These are phyloP conservation scores for Sporothrix pseudoabietina DNA, from an alignment of 2,329 filamentous ascomycete genomes.

Conservation along the genomic window DNA sequence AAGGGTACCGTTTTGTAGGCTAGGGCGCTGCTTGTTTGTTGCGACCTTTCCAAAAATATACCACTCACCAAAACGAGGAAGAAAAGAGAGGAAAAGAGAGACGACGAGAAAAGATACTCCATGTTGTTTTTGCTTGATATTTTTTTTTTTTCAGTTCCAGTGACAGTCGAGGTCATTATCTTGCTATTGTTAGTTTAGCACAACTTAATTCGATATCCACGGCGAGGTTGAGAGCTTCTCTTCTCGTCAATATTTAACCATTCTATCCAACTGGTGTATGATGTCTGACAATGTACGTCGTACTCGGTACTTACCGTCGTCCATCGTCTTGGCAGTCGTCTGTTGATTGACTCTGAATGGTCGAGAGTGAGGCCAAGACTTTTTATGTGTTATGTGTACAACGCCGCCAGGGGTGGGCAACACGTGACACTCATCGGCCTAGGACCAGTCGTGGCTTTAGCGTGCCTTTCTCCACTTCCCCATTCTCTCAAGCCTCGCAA, in stretches of 20 bases:
- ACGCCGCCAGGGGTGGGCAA: neutral
- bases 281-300: neutral
- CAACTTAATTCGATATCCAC: neutral
- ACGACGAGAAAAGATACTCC: neutral
- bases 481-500: neutral
- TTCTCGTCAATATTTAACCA: neutral
- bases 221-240: neutral
- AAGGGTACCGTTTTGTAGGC: conserved; percentile 34
- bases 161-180: neutral
- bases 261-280: neutral
- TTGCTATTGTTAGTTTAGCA: neutral
- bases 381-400: neutral
- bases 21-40: neutral
- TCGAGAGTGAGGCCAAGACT: neutral
- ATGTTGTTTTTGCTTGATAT: conserved; percentile 9
- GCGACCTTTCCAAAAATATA: neutral
- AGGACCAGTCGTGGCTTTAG: neutral
- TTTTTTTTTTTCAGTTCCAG: neutral
- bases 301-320: too few species aligned
- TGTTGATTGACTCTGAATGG: neutral
- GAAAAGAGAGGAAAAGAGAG: neutral
- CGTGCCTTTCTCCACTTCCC: neutral
- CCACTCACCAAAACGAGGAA: neutral
- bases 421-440: neutral
- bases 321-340: too few species aligned